phyloP scores from a whole-genome alignment of 2,329 filamentous ascomycete species.

The Cladobotryum mycophilum region DNA sequence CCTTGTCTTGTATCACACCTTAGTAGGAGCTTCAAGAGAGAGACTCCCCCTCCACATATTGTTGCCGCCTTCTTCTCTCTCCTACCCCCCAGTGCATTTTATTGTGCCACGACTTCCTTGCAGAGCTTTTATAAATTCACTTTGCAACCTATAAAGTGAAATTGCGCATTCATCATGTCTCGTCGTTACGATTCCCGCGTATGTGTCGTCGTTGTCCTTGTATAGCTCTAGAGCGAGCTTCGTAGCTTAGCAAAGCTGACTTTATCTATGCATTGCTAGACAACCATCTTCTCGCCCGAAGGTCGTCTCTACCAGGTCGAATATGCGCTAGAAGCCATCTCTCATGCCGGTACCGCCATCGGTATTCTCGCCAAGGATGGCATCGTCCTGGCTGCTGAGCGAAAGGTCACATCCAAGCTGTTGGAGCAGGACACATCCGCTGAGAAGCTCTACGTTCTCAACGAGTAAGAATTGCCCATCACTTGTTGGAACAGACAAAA shows the following conservation, averaged over 20 bases:
- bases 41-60: neutral
- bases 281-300: conserved; percentile 99
- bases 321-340: conserved; percentile 98
- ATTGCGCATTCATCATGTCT: conserved; percentile 60
- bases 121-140: no score
- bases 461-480: conserved; percentile 62
- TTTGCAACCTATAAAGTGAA: no score
- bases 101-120: no score
- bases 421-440: conserved; percentile 98
- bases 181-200: conserved; percentile 96
- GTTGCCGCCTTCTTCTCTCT: neutral
- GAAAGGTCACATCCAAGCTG: conserved; percentile 98
- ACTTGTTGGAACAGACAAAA: neutral
- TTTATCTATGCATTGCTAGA: conserved; percentile 46
- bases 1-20: conserved; percentile 3
- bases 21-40: neutral
- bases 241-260: neutral
- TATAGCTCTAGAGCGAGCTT: neutral
- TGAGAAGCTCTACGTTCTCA: conserved; percentile 99
- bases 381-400: conserved; percentile 94
- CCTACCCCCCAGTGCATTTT: neutral
- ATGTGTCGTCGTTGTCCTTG: conserved; percentile 35
- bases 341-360: conserved; percentile 92
- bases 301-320: conserved; percentile 98
- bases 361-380: conserved; percentile 97